Evolutionary conservation across 78 protist genomes (phyloP), one percentile per base, ranked within the genome.

Genomic region (Dictyostelium citrinum): DNA sequence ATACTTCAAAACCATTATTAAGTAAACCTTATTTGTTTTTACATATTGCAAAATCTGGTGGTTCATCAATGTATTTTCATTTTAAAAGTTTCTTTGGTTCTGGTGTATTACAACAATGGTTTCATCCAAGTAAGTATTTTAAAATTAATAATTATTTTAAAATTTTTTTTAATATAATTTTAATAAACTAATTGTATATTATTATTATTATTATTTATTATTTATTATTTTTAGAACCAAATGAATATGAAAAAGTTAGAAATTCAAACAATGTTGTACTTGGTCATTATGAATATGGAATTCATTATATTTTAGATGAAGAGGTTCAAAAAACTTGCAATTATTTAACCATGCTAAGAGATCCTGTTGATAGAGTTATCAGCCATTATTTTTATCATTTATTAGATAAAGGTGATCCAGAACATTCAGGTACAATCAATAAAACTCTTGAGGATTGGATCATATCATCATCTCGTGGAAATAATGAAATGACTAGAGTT

Each of bases 291-390:
- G 31, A 64, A 10, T 64, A 64, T 64, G 72, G 72, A 22, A 64
- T 64, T 64, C 72, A 64, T 64, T 27, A 64, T 27, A 20, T 27
- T 11, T 24, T 64, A 64, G 11, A 11, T 11, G 39, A n/a, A 27
- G 72, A n/a, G 0, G 12, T 37, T 27, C 72, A 64, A 64, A 64
- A 64, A 64, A 64, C n/a, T 11, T 55, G 29, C 29, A 71, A 60
- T 17, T 84, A 84, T 74, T n/a, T 84, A 33, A 74, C 91, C 9
- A 35, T 84, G 24, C 37, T 84, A 31, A 71, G 91, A 58, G 91
- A 84, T 74, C 91, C 91, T 2, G 68, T 84, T n/a, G 91, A 84
- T 2, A 14, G 91, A 35, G 91, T 84, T 12, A 49, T 55, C 1
- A 51, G 75, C 14, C 91, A 84, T 35, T 84, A 84, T 33, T 84